These are phyloP conservation scores for Lecanoromycetidae sp. DNA, from an alignment of 2,329 filamentous ascomycete genomes.

Conservation along the genomic window DNA sequence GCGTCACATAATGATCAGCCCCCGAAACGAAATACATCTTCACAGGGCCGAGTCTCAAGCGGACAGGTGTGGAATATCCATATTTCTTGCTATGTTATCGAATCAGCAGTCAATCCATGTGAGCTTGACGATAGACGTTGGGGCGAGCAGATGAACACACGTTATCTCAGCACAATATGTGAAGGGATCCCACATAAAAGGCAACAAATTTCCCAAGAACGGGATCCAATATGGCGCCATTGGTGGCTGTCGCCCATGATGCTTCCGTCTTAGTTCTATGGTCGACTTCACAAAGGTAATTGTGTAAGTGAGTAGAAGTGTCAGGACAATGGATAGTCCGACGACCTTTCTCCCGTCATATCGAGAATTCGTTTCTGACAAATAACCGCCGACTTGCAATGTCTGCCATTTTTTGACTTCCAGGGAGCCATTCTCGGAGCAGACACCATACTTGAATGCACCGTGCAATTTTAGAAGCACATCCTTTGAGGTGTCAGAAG, in stretches of 20 bases:
- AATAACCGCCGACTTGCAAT: background rate
- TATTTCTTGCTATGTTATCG: background rate
- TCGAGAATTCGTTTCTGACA: background rate
- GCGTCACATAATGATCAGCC: background rate
- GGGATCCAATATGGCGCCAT: slow-evolving; percentile 5
- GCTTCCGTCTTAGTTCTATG: background rate
- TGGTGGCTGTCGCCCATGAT: background rate
- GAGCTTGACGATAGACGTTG: background rate
- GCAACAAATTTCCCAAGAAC: background rate
- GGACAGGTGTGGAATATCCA: background rate
- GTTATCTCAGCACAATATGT: background rate
- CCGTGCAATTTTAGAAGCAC: background rate
- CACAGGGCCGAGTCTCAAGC: background rate
- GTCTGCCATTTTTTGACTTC: background rate
- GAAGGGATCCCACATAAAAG: background rate
- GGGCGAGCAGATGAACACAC: background rate
- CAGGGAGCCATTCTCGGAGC: background rate
- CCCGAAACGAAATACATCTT: background rate
- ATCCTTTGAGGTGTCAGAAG: background rate
- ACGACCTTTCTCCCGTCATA: background rate
- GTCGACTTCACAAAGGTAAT: background rate
- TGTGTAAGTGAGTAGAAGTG: background rate
- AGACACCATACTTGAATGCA: background rate
- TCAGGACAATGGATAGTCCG: background rate
- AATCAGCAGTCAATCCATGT: background rate